These are phyloP conservation scores for Strobilomyces confusus DNA, from an alignment of 768 basidiomycete genomes.

Conservation along the genomic window DNA sequence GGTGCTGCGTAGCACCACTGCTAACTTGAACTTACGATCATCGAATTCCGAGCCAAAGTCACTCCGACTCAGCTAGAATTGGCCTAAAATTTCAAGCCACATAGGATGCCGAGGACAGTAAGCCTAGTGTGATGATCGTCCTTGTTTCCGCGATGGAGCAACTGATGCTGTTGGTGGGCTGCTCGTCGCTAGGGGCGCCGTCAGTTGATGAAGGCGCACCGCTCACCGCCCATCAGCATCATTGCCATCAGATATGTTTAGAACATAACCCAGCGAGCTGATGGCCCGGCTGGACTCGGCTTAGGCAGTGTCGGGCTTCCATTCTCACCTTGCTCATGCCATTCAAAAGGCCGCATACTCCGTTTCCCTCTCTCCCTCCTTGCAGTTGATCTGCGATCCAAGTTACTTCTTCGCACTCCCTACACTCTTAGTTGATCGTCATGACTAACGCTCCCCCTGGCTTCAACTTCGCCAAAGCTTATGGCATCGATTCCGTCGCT, in stretches of 20 bases:
- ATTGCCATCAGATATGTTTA: not conserved
- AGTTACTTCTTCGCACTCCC: not conserved
- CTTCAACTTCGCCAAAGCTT: conserved; percentile 21
- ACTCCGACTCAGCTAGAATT: too few species aligned
- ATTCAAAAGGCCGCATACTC: conserved; percentile 11
- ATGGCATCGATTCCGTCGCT: conserved; percentile 30
- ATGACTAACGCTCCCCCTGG: conserved; percentile 18
- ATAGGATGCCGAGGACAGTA: too few species aligned
- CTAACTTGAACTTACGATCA: too few species aligned
- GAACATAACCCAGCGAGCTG: not conserved
- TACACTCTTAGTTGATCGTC: not conserved
- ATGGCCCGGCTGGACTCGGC: not conserved
- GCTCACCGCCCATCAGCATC: not conserved
- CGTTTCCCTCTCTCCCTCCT: not conserved
- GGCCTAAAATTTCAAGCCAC: too few species aligned
- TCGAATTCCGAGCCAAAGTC: too few species aligned
- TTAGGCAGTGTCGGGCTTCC: conserved; percentile 7
- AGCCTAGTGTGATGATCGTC: too few species aligned
- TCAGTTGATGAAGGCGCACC: too few species aligned
- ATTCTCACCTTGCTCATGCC: not conserved
- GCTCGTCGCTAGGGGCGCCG: too few species aligned
- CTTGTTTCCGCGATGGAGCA: too few species aligned
- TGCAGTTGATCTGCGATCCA: conserved; percentile 24
- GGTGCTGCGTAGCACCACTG: too few species aligned
- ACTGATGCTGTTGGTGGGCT: too few species aligned